Percentiles rank a stretch among this genome's conserved stretches.
Conservation (phyloP, 768 basidiomycete species). For the Lactarius indigo region DNA sequence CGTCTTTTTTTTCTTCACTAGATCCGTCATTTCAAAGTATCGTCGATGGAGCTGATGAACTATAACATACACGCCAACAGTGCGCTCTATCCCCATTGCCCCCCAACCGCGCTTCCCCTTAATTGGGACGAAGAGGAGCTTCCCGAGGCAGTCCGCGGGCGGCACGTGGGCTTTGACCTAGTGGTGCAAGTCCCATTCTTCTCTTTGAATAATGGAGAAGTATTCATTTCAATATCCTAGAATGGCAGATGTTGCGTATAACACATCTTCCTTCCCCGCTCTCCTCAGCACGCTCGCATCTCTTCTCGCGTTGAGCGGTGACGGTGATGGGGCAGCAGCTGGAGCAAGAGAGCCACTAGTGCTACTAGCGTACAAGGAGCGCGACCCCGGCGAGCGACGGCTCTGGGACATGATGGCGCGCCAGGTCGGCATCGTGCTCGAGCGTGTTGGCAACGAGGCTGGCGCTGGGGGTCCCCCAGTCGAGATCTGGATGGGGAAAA, state of each 20-base stretch:
- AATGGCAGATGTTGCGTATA: constrained; percentile 93
- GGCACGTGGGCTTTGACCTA: constrained; percentile 45
- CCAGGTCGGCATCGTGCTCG: constrained; percentile 52
- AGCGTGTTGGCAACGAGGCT: constrained; percentile 46
- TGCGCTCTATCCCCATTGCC: constrained; percentile 32
- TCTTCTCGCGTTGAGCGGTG: constrained; percentile 38
- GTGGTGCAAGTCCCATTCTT: constrained; percentile 53
- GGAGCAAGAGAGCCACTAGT: constrained; percentile 40
- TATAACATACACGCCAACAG: constrained; percentile 59
- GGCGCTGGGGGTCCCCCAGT: constrained; percentile 65
- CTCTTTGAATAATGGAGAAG: background rate
- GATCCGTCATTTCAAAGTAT: constrained; percentile 42
- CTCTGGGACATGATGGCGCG: constrained; percentile 60
- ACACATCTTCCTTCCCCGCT: constrained; percentile 78
- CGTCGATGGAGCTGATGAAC: constrained; percentile 75
- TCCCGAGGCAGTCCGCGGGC: constrained; percentile 41
- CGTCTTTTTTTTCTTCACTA: constrained; percentile 4
- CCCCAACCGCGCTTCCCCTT: constrained; percentile 42
- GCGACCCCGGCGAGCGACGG: constrained; percentile 69
- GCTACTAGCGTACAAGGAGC: constrained; percentile 82
- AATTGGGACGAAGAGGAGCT: constrained; percentile 70
- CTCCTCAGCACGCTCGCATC: constrained; percentile 63
- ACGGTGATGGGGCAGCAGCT: background rate
- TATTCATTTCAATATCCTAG: background rate
- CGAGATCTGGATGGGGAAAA: constrained; percentile 64